phyloP scores from a whole-genome alignment of 208 protist genomes.

The Trypanosoma cruzi region DNA sequence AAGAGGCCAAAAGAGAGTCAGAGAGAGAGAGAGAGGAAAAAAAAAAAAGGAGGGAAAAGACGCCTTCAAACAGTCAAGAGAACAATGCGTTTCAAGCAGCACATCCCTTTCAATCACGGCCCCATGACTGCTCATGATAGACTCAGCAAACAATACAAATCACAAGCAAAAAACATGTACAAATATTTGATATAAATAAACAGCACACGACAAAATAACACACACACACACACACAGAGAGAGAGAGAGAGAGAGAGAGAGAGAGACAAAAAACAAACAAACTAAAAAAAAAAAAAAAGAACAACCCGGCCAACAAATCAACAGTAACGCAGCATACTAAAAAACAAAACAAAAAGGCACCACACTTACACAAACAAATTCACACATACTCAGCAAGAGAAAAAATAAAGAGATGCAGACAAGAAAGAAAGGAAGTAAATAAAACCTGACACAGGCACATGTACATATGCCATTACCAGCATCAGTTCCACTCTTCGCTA shows the following conservation, averaged over 20 bases:
- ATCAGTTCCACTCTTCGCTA: neutral
- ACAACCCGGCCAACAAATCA: no score
- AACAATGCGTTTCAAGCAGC: no score
- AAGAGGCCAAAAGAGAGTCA: no score
- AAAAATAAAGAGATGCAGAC: neutral
- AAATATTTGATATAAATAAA: neutral
- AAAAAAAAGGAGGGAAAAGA: no score
- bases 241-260: no score
- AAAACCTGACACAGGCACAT: conserved; percentile 1
- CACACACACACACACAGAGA: neutral
- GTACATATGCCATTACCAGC: neutral
- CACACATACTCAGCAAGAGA: neutral
- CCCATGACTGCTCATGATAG: neutral
- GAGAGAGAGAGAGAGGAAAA: no score
- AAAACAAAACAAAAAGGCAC: conserved; percentile 6
- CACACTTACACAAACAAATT: neutral
- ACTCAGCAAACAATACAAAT: no score
- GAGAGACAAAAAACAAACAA: neutral
- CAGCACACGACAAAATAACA: neutral
- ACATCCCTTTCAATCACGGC: neutral
- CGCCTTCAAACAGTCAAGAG: no score
- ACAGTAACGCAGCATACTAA: neutral
- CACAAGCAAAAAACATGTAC: no score
- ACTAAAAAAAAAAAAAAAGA: conserved; percentile 22
- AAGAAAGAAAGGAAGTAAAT: no score